Evolutionary conservation across 225 moss, liverwort and hornwort genomes (phyloP), one percentile per base, ranked within the genome.

Genomic region (Bryum argenteum): DNA sequence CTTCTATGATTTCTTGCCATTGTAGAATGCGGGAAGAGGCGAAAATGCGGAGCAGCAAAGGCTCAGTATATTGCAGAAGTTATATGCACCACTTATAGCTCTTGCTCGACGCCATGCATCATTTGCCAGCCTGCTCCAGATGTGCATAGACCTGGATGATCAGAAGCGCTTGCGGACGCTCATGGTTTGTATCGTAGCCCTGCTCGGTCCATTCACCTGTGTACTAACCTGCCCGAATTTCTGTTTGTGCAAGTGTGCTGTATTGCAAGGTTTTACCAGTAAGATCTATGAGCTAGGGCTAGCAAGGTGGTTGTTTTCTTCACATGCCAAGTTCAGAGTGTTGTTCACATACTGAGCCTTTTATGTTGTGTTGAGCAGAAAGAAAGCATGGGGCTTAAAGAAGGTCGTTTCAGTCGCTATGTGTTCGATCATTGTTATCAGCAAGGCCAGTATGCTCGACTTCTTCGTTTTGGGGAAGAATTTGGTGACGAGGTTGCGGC

Each of bases 361-460:
- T 59, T 33, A 48, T 51, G 69, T 66, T 16, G 58, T 75, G n/a
- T 69, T 75, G 69, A 81, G 75, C 90, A 96, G 97, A 86, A 82
- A 63, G 97, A 98, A 83, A 98, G 97, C 51, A 98, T 98, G 97
- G 97, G 97, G 28, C 82, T 94, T 37, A 91, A 92, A 72, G 97
- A 98, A 81, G 97, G 97, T 55, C 92, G 97, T 57, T 94, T 98
- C 48, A 94, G 97, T 77, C 91, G 91, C 72, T 98, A 89, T 75
- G 97, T 98, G 38, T 94, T 98, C 38, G 89, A 92, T 59, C 91
- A 94, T 23, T 82, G 89, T 57, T 92, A 90, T 76, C 78, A 85
- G 58, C 80, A 84, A 77, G 91, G 88, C 58, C 92, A 94, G 69
- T 94, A 85, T 63, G 92, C 94, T 45, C 92, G 89, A 71, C 82